Evolutionary conservation across 371 early-diverging fungal genomes (phyloP).

Genomic region (Dichotomocladium elegans): DNA sequence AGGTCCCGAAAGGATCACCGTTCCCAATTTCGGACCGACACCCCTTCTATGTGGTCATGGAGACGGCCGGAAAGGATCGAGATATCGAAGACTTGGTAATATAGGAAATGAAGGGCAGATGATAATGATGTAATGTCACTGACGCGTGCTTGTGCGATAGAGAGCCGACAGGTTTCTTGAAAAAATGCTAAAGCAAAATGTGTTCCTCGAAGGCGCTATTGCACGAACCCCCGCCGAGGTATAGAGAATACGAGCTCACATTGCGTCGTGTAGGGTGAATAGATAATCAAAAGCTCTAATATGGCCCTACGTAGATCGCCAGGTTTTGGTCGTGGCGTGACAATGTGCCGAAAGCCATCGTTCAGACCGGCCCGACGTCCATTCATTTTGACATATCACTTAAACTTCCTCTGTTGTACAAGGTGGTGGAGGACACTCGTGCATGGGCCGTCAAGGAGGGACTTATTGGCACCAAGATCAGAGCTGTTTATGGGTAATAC

Average conservation of each 20-base stretch:
- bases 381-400: constrained; percentile 80
- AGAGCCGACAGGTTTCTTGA: constrained; percentile 65
- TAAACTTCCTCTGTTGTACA: constrained; percentile 76
- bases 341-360: constrained; percentile 31
- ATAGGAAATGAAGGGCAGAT: neutral
- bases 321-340: constrained; percentile 38
- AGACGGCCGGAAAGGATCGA: constrained; percentile 82
- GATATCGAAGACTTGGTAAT: constrained; percentile 73
- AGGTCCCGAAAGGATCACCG: constrained; percentile 30
- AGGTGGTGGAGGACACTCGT: constrained; percentile 70
- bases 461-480: constrained; percentile 47
- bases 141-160: constrained; percentile 8
- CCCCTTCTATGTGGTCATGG: constrained; percentile 85
- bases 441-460: constrained; percentile 45
- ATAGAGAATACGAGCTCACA: neutral
- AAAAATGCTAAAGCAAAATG: constrained; percentile 43
- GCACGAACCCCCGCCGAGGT: constrained; percentile 42
- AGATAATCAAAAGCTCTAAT: constrained; percentile 30
- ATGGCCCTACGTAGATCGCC: too few relatives aligned
- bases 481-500: constrained; percentile 62
- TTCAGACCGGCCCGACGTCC: constrained; percentile 50
- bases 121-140: neutral
- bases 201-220: constrained; percentile 75
- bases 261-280: neutral
- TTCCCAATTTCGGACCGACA: constrained; percentile 54